These are phyloP conservation scores for Pseudonectria foliicola DNA, from an alignment of 2,329 filamentous ascomycete genomes.

Conservation along the genomic window DNA sequence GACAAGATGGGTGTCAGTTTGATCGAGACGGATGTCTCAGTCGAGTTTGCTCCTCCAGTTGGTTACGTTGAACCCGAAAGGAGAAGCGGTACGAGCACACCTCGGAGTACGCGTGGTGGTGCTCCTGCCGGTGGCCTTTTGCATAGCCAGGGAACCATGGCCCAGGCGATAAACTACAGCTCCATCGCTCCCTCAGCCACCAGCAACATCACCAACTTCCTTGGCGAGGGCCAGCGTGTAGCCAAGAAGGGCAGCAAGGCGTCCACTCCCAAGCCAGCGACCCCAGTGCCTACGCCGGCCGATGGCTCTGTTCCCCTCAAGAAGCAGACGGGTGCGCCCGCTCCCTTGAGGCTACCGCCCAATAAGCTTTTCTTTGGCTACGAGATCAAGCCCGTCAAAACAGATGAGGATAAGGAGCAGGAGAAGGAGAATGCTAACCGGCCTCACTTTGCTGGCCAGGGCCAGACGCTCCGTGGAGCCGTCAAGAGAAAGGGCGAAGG, in stretches of 20 bases:
- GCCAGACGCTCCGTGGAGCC: constrained; percentile 66
- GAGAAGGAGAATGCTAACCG: constrained; percentile 57
- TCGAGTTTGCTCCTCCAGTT: constrained; percentile 90
- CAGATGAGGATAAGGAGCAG: constrained; percentile 62
- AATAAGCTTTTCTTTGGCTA: constrained; percentile 98
- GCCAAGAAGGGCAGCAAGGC: constrained; percentile 74
- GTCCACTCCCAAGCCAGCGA: constrained; percentile 56
- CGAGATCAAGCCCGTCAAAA: constrained; percentile 81
- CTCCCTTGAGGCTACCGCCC: constrained; percentile 74
- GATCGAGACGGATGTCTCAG: constrained; percentile 91
- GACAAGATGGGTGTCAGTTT: constrained; percentile 85
- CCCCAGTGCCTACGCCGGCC: constrained; percentile 49
- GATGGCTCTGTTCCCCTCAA: constrained; percentile 25
- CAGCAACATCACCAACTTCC: constrained; percentile 69
- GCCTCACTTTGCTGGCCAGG: constrained; percentile 76
- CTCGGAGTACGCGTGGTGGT: constrained; percentile 58
- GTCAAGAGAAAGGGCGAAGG: constrained; percentile 63
- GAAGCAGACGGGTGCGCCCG: constrained; percentile 65
- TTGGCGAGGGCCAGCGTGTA: constrained; percentile 74
- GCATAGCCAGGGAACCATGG: constrained; percentile 88
- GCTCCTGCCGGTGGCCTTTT: constrained; percentile 66
- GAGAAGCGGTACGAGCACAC: constrained; percentile 78
- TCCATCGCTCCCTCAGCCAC: constrained; percentile 76
- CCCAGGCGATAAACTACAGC: constrained; percentile 93
- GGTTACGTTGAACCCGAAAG: constrained; percentile 87